Conservation (phyloP, 192 early-diverging fungal species). For the Glomus cerebriforme region DNA sequence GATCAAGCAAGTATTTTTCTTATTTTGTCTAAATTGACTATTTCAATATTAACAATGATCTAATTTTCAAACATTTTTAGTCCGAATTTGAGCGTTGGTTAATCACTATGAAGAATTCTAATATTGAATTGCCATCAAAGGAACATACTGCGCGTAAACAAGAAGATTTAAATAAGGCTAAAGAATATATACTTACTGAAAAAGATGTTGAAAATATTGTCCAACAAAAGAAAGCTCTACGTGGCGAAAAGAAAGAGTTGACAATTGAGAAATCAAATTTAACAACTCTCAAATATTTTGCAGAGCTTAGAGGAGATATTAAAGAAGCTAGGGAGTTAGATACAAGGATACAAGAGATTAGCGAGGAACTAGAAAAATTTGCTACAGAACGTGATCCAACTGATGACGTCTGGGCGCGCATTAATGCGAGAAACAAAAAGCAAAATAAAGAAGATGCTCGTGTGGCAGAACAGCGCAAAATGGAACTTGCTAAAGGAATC, state of each 20-base stretch:
- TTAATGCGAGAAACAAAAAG: constrained; percentile 59
- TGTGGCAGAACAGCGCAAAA: constrained; percentile 39
- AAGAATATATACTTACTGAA: constrained; percentile 58
- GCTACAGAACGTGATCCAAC: constrained; percentile 39
- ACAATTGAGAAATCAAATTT: constrained; percentile 35
- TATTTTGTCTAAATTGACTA: background rate
- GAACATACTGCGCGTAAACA: constrained; percentile 57
- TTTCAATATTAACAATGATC: background rate
- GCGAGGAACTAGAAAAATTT: constrained; percentile 20
- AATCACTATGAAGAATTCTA: constrained; percentile 50
- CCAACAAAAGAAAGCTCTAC: constrained; percentile 52
- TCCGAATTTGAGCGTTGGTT: constrained; percentile 64
- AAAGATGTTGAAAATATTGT: constrained; percentile 69
- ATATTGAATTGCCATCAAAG: constrained; percentile 47
- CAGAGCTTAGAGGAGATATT: constrained; percentile 54
- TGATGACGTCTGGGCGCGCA: constrained; percentile 52
- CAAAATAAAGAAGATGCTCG: constrained; percentile 50
- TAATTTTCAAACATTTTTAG: constrained; percentile 5
- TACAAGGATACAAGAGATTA: constrained; percentile 40
- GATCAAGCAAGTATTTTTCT: constrained; percentile 45
- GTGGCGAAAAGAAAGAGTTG: constrained; percentile 39
- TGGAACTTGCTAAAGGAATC: background rate
- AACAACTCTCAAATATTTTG: constrained; percentile 41
- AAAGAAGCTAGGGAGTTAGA: constrained; percentile 52
- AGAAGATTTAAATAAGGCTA: constrained; percentile 57